Percentiles rank a stretch among this genome's conserved stretches.
phyloP scores from a whole-genome alignment of 2,329 filamentous ascomycete species.

The Fusarium virguliforme region DNA sequence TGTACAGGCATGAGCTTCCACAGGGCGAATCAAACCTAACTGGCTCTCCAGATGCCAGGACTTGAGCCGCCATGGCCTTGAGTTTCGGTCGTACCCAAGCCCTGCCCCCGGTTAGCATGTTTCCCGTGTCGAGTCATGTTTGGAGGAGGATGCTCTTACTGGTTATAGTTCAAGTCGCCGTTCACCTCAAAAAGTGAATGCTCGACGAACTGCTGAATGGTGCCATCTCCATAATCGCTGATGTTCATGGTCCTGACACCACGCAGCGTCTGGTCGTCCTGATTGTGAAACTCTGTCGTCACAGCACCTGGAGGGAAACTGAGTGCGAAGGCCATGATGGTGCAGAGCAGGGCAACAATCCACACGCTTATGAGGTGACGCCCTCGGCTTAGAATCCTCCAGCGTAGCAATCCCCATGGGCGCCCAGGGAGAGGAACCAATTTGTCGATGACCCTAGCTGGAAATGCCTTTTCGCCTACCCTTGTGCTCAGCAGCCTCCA shows the following conservation, averaged over 20 bases:
- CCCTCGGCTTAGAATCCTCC: background rate
- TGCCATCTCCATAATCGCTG: background rate
- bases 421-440: background rate
- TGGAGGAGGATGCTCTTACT: background rate
- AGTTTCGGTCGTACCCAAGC: background rate
- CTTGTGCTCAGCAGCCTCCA: background rate
- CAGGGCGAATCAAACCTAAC: background rate
- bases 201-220: background rate
- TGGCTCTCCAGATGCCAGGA: background rate
- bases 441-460: background rate
- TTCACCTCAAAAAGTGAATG: background rate
- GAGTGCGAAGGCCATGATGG: background rate
- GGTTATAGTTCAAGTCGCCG: background rate
- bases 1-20: background rate
- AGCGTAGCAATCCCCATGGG: background rate
- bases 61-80: background rate
- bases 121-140: background rate
- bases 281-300: background rate
- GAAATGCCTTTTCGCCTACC: background rate
- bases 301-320: background rate
- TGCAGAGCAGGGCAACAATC: background rate
- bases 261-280: background rate
- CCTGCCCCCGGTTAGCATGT: background rate
- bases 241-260: slow-evolving; percentile 1
- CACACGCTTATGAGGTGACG: accelerated